Conservation (phyloP, 2,329 filamentous ascomycete genomes). For the Pseudocercospora vitis region DNA sequence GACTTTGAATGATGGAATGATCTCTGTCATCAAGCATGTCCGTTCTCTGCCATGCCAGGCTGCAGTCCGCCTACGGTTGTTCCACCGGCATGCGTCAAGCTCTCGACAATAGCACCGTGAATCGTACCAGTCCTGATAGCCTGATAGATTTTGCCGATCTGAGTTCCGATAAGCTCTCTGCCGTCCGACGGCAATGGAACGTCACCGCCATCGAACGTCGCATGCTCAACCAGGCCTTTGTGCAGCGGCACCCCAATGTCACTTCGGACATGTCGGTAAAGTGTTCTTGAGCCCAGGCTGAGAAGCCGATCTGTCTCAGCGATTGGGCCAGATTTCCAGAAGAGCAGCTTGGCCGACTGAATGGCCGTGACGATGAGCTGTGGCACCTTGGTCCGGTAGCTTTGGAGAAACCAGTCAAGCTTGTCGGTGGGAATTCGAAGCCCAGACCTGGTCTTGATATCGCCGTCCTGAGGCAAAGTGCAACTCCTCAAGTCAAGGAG, state of each 20-base stretch:
- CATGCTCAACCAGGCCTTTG: not conserved
- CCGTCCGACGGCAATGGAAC: not conserved
- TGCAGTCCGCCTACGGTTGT: not conserved
- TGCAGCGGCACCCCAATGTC: not conserved
- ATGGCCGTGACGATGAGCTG: no score
- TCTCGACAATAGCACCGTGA: not conserved
- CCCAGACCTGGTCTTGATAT: no score
- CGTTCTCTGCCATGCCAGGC: not conserved
- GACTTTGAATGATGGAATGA: not conserved
- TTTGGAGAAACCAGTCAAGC: no score
- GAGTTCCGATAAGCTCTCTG: not conserved
- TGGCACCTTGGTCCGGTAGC: no score
- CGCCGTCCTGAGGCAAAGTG: no score
- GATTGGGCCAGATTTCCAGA: no score
- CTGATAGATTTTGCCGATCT: not conserved
- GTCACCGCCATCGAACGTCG: not conserved
- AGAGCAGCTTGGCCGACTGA: no score
- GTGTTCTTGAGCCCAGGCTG: no score
- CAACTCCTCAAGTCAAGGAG: no score
- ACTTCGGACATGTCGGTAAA: not conserved
- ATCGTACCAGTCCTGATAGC: not conserved
- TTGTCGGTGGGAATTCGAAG: no score
- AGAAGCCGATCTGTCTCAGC: no score
- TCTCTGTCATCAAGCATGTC: not conserved
- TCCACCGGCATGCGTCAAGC: not conserved